Evolutionary conservation across 441 rosid species (phyloP).

Genomic region (Adansonia rubrostipa): DNA sequence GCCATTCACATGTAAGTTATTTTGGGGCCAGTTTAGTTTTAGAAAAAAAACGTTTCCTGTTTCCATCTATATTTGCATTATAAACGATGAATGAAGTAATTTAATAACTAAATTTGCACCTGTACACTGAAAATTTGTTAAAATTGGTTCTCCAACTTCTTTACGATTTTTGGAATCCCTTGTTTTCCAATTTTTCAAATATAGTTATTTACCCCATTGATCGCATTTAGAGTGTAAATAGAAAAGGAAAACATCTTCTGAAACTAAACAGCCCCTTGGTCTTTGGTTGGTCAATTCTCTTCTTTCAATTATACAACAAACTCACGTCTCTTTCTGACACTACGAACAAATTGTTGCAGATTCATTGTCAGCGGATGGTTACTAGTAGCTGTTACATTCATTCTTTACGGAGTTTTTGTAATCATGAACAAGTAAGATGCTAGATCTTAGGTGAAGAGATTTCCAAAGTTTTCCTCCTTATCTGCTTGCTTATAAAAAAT

Average conservation of each 20-base stretch:
- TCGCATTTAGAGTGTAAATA: background rate
- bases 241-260: conserved; percentile 10
- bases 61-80: conserved; percentile 4
- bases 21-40: background rate
- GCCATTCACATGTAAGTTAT: conserved; percentile 74
- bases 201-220: background rate
- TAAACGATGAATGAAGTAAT: conserved; percentile 1
- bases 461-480: conserved; percentile 15
- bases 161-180: background rate
- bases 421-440: conserved; percentile 78
- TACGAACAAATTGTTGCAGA: conserved; percentile 45
- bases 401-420: conserved; percentile 82
- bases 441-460: conserved; percentile 1
- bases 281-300: background rate
- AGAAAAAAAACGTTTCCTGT: background rate
- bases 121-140: background rate
- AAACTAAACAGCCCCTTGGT: background rate
- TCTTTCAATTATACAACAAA: background rate
- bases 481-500: conserved; percentile 10
- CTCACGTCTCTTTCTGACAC: conserved; percentile 26
- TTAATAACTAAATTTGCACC: background rate
- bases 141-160: background rate
- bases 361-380: conserved; percentile 91
- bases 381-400: conserved; percentile 80
- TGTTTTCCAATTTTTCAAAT: background rate